Percentiles rank a stretch among this genome's conserved stretches.
Conservation (phyloP, 495 filamentous ascomycete genomes). For the Penicillium diatomitis region DNA sequence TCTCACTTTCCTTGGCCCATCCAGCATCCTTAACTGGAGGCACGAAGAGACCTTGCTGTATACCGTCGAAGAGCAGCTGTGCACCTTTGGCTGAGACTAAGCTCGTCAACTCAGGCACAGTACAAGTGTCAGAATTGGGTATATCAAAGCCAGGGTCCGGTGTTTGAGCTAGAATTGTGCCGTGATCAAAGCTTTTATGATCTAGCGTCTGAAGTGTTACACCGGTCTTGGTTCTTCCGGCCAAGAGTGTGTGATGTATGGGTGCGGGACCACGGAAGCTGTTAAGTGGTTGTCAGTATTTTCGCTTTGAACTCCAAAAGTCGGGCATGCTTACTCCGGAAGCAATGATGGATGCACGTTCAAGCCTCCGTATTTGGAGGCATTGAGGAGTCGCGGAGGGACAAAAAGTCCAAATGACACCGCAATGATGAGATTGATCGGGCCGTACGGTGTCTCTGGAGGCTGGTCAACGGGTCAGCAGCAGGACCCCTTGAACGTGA, state of each 20-base stretch:
- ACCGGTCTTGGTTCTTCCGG: slow-evolving; percentile 47
- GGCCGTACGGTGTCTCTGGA: slow-evolving; percentile 38
- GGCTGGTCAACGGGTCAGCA: slow-evolving; percentile 35
- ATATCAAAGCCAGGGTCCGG: slow-evolving; percentile 43
- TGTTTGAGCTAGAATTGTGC: slow-evolving; percentile 62
- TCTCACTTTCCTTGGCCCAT: slow-evolving; percentile 17
- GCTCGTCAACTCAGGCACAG: slow-evolving; percentile 32
- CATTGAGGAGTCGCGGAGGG: slow-evolving; percentile 61
- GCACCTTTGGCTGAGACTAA: slow-evolving; percentile 42
- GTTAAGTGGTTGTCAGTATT: neutral
- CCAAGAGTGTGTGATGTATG: slow-evolving; percentile 68
- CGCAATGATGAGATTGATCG: slow-evolving; percentile 77
- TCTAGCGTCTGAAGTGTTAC: slow-evolving; percentile 82
- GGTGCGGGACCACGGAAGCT: slow-evolving; percentile 72
- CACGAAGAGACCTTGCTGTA: slow-evolving; percentile 53
- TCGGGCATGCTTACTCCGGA: slow-evolving; percentile 52
- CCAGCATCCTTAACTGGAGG: slow-evolving; percentile 44
- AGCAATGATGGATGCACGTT: slow-evolving; percentile 95
- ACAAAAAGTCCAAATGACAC: slow-evolving; percentile 95
- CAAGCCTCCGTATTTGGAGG: slow-evolving; percentile 70
- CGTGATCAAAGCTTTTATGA: slow-evolving; percentile 63
- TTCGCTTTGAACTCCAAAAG: neutral
- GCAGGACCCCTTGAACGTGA: neutral
- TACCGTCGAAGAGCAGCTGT: slow-evolving; percentile 50
- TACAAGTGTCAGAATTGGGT: slow-evolving; percentile 32